Conservation (phyloP, 768 basidiomycete genomes). For the Strobilomyces dryophilus region DNA sequence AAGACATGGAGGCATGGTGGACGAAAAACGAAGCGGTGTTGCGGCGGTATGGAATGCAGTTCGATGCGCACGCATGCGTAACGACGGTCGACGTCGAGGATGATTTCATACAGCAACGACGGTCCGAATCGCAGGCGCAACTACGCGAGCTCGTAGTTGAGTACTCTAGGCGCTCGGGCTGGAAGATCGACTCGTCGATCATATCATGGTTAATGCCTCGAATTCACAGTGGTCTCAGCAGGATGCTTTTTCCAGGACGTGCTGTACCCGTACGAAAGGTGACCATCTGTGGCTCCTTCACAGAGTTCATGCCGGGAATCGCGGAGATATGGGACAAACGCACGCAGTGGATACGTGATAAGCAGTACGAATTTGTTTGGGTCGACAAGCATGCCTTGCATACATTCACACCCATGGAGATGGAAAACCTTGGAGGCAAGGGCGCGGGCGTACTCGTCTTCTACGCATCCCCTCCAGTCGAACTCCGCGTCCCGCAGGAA, state of each 20-base stretch:
- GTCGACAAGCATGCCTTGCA: neutral
- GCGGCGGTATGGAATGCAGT: slow-evolving; percentile 24
- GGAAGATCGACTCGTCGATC: neutral
- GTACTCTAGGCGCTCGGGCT: neutral
- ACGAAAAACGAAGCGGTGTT: slow-evolving; percentile 23
- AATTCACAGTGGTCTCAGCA: neutral
- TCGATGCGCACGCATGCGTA: slow-evolving; percentile 17
- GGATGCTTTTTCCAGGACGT: neutral
- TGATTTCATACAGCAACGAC: neutral
- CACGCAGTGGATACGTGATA: neutral
- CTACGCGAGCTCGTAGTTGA: neutral
- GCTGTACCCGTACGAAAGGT: neutral
- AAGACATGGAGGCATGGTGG: slow-evolving; percentile 27
- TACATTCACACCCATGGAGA: no score
- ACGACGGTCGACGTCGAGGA: slow-evolving; percentile 4
- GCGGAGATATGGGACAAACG: neutral
- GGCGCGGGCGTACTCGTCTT: neutral
- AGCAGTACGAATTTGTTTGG: neutral
- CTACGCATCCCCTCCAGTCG: neutral
- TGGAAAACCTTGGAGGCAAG: neutral
- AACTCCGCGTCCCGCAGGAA: neutral
- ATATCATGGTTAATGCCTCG: neutral
- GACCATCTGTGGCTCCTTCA: neutral
- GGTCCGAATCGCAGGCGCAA: neutral
- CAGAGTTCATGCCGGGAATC: neutral